Evolutionary conservation across 441 rosid species (phyloP).

Genomic region (Pelargonium citronellum): DNA sequence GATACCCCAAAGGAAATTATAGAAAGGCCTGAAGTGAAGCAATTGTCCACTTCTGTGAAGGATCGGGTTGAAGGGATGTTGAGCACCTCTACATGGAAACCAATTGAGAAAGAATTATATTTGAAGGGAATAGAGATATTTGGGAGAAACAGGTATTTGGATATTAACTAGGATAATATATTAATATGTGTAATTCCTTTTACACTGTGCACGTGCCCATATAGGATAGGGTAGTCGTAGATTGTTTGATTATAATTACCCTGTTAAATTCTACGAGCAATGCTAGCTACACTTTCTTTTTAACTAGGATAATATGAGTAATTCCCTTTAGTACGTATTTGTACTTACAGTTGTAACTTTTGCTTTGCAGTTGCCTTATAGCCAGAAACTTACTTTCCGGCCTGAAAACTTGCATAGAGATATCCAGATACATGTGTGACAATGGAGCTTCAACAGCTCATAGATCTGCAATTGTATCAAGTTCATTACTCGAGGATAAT

Average conservation of each 20-base stretch:
- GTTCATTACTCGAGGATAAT: conserved; percentile 52
- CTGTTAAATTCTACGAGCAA: no score
- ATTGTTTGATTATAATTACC: no score
- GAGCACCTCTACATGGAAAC: conserved; percentile 49
- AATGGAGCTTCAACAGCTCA: conserved; percentile 43
- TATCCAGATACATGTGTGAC: conserved; percentile 62
- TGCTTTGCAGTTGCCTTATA: conserved; percentile 66
- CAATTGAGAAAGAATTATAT: conserved; percentile 66
- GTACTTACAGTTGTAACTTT: conserved; percentile 7
- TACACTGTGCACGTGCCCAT: background rate
- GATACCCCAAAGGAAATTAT: conserved; percentile 25
- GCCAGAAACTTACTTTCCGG: conserved; percentile 64
- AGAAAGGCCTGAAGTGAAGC: conserved; percentile 32
- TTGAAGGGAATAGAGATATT: conserved; percentile 71
- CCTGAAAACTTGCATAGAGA: conserved; percentile 70
- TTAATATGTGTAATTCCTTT: background rate
- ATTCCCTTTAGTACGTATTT: no score
- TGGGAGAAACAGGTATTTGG: conserved; percentile 82
- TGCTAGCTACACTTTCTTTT: no score
- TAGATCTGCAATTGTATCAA: conserved; percentile 40
- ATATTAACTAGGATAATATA: conserved; percentile 10
- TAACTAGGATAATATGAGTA: no score
- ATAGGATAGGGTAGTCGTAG: no score
- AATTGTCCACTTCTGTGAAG: conserved; percentile 19
- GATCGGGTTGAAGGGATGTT: conserved; percentile 17